Conservation (phyloP, 2,329 filamentous ascomycete genomes). For the Neofusicoccum cordaticola region DNA sequence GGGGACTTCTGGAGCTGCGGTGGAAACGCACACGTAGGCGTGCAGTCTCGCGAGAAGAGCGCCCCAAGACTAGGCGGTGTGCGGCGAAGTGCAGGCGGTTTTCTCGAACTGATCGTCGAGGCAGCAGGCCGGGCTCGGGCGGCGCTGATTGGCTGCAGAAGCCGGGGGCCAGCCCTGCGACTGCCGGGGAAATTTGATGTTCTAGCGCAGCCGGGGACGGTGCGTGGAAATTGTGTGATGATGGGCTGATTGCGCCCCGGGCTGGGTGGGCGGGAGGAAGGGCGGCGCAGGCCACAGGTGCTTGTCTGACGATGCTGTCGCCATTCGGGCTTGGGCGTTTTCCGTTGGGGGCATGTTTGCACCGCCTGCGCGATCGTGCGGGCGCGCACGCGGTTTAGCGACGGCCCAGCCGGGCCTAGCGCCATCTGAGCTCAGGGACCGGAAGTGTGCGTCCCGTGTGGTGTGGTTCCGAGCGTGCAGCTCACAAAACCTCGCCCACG, state of each 20-base stretch:
- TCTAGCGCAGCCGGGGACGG: background rate
- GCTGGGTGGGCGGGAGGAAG: background rate
- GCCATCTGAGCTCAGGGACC: constrained; percentile 7
- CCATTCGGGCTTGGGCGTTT: constrained; percentile 2
- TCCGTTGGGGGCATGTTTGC: background rate
- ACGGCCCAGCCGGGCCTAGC: background rate
- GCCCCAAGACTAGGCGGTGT: background rate
- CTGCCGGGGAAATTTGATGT: constrained; percentile 11
- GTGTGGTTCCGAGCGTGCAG: background rate
- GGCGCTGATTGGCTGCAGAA: constrained; percentile 3
- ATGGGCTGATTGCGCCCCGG: constrained; percentile 6
- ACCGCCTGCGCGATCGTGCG: background rate
- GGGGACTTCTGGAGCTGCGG: constrained; percentile 3
- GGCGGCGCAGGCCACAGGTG: constrained; percentile 3
- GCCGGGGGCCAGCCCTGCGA: constrained; percentile 6
- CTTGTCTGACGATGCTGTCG: constrained; percentile 12
- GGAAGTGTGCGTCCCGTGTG: background rate
- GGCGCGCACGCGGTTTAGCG: background rate
- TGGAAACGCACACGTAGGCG: constrained; percentile 7
- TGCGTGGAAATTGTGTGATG: constrained; percentile 13
- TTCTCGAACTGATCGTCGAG: constrained; percentile 13
- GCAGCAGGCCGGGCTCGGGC: background rate
- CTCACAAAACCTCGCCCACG: constrained; percentile 1
- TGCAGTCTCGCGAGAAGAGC: background rate
- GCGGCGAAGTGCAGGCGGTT: background rate